These are phyloP conservation scores for Starmerella bacillaris DNA, from an alignment of 805 yeast genomes.

Conservation along the genomic window DNA sequence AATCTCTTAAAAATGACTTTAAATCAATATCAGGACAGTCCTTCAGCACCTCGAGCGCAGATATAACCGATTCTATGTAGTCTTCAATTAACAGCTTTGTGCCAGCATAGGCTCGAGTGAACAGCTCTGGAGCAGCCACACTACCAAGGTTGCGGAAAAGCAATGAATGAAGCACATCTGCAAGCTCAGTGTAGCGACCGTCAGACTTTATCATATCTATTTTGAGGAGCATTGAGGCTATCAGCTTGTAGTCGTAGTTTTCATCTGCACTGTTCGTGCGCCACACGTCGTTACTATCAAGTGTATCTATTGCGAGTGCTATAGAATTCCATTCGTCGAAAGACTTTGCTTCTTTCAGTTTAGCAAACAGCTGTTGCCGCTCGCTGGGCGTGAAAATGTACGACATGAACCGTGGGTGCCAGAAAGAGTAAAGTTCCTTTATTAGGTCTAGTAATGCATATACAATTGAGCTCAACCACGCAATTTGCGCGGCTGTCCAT, in stretches of 20 bases:
- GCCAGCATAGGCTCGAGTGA: constrained; percentile 68
- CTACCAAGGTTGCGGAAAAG: constrained; percentile 82
- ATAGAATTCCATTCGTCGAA: constrained; percentile 51
- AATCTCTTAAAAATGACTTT: constrained; percentile 54
- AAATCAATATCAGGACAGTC: constrained; percentile 30
- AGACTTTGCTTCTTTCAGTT: constrained; percentile 29
- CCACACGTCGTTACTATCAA: constrained; percentile 28
- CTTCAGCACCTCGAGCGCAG: constrained; percentile 44
- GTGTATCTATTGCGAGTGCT: constrained; percentile 29
- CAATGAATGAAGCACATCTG: constrained; percentile 62
- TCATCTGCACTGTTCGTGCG: constrained; percentile 66
- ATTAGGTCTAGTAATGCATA: constrained; percentile 10
- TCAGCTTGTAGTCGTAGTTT: constrained; percentile 68
- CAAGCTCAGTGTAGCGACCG: constrained; percentile 34
- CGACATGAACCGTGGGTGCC: constrained; percentile 14
- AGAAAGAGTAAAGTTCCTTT: constrained; percentile 17
- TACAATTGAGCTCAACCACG: constrained; percentile 5
- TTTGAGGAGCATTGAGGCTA: constrained; percentile 51
- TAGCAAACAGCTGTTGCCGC: constrained; percentile 15
- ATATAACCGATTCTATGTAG: constrained; percentile 58
- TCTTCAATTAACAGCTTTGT: constrained; percentile 81
- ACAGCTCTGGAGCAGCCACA: constrained; percentile 58
- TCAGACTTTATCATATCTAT: constrained; percentile 38
- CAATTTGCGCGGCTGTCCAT: constrained; percentile 1
- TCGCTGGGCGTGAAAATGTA: constrained; percentile 14